These are phyloP conservation scores for Primulina huaijiensis DNA, from an alignment of 257 asterid species.

Conservation along the genomic window DNA sequence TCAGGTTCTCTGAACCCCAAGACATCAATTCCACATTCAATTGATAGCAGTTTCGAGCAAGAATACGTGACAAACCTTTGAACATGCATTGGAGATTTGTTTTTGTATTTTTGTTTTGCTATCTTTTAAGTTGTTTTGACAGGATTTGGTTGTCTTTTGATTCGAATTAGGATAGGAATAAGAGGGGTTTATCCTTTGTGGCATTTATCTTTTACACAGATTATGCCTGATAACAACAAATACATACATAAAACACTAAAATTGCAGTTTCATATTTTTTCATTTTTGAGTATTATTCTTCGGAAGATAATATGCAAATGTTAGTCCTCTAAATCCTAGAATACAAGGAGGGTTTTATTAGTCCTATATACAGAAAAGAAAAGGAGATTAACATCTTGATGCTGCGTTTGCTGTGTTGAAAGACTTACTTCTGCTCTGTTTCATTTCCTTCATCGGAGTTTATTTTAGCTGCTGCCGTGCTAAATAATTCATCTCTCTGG, in stretches of 20 bases:
- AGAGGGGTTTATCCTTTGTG: too few relatives aligned
- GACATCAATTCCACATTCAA: conserved; percentile 5
- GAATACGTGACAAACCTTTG: too few relatives aligned
- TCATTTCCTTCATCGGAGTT: conserved; percentile 34
- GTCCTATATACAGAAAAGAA: conserved; percentile 1
- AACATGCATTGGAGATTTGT: too few relatives aligned
- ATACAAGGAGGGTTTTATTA: background rate
- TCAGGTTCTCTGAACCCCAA: background rate
- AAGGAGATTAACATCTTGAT: background rate
- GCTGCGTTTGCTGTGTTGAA: background rate
- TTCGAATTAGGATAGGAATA: too few relatives aligned
- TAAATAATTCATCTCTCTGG: conserved; percentile 42
- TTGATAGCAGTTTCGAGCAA: background rate
- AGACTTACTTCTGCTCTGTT: conserved; percentile 38
- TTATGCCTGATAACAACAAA: background rate
- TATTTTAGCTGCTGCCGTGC: conserved; percentile 33
- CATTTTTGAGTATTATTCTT: background rate
- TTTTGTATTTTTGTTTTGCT: too few relatives aligned
- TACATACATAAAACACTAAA: background rate
- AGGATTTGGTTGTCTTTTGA: too few relatives aligned
- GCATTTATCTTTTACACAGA: background rate
- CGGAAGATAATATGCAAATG: background rate
- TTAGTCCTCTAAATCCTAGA: background rate
- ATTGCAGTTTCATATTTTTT: background rate
- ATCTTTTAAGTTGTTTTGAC: too few relatives aligned